Percentiles rank a stretch among this genome's conserved stretches.
Evolutionary conservation across 257 asterid genomes (phyloP).

Genomic region (Eucommia ulmoides): DNA sequence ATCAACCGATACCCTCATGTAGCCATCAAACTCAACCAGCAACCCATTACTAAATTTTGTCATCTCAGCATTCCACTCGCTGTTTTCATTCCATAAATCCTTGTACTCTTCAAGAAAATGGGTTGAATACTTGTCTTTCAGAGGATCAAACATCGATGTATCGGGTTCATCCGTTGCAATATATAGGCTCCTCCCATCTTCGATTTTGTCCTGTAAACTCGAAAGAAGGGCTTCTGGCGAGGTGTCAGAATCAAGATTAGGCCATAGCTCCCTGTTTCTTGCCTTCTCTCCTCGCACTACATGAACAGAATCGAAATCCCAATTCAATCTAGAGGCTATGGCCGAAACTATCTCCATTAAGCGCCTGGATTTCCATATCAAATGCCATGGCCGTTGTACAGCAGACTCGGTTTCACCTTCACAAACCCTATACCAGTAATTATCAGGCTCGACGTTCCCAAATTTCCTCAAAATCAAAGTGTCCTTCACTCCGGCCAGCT

Average conservation of each 20-base stretch:
- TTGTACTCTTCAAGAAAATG: slow-evolving; percentile 72
- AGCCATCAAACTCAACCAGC: slow-evolving; percentile 74
- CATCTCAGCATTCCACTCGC: slow-evolving; percentile 69
- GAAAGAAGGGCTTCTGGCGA: slow-evolving; percentile 43
- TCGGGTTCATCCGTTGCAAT: slow-evolving; percentile 50
- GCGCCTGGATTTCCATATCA: slow-evolving; percentile 54
- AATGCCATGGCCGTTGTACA: slow-evolving; percentile 65
- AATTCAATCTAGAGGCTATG: slow-evolving; percentile 44
- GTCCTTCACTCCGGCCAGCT: slow-evolving; percentile 38
- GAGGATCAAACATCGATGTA: slow-evolving; percentile 38
- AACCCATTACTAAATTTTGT: slow-evolving; percentile 48
- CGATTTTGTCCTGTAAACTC: slow-evolving; percentile 30
- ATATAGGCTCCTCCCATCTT: slow-evolving; percentile 48
- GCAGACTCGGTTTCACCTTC: slow-evolving; percentile 57
- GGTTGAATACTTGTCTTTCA: slow-evolving; percentile 55
- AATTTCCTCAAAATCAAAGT: slow-evolving; percentile 62
- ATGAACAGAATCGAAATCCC: slow-evolving; percentile 74
- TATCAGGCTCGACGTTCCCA: slow-evolving; percentile 62
- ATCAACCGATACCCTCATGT: slow-evolving; percentile 75
- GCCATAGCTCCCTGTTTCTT: slow-evolving; percentile 44
- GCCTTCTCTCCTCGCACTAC: slow-evolving; percentile 71
- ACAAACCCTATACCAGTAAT: slow-evolving; percentile 73
- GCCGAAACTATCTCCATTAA: slow-evolving; percentile 53
- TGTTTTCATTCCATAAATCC: slow-evolving; percentile 62
- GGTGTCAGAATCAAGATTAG: slow-evolving; percentile 59